Conservation (phyloP, 2,329 filamentous ascomycete species). For the Didymella arachidicola region DNA sequence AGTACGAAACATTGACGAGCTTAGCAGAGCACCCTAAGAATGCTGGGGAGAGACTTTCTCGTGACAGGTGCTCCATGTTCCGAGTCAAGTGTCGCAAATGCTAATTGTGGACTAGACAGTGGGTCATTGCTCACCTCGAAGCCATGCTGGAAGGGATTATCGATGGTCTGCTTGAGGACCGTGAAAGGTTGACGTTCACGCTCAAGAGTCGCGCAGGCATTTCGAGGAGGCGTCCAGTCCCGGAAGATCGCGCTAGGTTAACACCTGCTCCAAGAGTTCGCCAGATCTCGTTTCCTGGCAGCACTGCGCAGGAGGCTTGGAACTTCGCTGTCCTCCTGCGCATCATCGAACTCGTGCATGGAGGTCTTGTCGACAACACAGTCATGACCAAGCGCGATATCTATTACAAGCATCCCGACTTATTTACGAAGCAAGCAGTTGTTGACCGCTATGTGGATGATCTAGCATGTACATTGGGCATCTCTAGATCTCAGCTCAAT, state of each 20-base stretch:
- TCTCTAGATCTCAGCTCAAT: conserved; percentile 71
- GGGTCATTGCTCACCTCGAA: conserved; percentile 64
- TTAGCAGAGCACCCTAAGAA: not conserved
- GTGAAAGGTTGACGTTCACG: conserved; percentile 58
- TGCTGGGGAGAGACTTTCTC: not conserved
- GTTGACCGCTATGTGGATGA: conserved; percentile 79
- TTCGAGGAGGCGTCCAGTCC: conserved; percentile 29
- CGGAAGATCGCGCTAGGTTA: not conserved
- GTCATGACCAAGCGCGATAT: conserved; percentile 71
- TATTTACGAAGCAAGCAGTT: conserved; percentile 73
- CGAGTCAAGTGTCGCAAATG: not conserved
- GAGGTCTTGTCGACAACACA: conserved; percentile 57
- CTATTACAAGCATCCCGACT: conserved; percentile 76
- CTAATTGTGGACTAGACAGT: conserved; percentile 31
- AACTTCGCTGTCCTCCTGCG: conserved; percentile 64
- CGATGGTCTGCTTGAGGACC: conserved; percentile 60
- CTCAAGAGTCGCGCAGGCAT: conserved; percentile 51
- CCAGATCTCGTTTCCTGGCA: conserved; percentile 62
- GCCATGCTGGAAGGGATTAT: conserved; percentile 61
- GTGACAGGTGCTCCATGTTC: conserved; percentile 26
- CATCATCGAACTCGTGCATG: conserved; percentile 63
- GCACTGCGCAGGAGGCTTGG: conserved; percentile 64
- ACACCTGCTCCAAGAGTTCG: conserved; percentile 29
- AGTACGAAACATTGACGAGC: not conserved
- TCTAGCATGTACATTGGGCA: conserved; percentile 72